phyloP scores from a whole-genome alignment of 345 rosid species.

The Brassica incana region DNA sequence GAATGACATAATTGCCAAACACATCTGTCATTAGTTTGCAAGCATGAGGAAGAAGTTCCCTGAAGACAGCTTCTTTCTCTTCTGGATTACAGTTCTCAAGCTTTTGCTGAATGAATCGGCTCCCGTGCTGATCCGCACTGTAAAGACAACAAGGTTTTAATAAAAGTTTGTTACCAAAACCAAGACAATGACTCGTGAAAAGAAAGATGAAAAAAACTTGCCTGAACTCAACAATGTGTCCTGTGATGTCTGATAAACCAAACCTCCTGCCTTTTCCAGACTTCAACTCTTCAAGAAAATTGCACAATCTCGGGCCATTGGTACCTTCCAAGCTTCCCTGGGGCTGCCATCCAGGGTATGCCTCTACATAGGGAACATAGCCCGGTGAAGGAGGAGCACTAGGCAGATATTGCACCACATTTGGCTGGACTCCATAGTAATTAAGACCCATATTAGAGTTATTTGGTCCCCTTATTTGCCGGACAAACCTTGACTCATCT shows the following conservation, averaged over 20 bases:
- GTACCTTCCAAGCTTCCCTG: constrained; percentile 46
- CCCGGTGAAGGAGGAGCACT: constrained; percentile 43
- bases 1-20: constrained; percentile 74
- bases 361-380: constrained; percentile 37
- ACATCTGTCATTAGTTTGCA: constrained; percentile 70
- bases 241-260: constrained; percentile 59
- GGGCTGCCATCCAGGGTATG: constrained; percentile 52
- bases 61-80: constrained; percentile 58
- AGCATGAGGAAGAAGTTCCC: constrained; percentile 66
- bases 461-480: constrained; percentile 38
- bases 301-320: constrained; percentile 43
- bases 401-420: constrained; percentile 50
- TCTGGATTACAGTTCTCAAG: constrained; percentile 16
- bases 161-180: not conserved
- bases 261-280: constrained; percentile 64
- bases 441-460: constrained; percentile 37
- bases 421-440: constrained; percentile 42
- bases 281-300: constrained; percentile 64
- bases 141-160: not conserved
- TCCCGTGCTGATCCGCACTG: constrained; percentile 7
- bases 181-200: too few species aligned
- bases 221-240: constrained; percentile 52
- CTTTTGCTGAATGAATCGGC: constrained; percentile 27
- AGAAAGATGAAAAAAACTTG: not conserved
- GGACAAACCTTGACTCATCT: constrained; percentile 11